Base-by-base conservation (phyloP, 1,139 yeast species). In the Arxiozyma telluris region DNA sequence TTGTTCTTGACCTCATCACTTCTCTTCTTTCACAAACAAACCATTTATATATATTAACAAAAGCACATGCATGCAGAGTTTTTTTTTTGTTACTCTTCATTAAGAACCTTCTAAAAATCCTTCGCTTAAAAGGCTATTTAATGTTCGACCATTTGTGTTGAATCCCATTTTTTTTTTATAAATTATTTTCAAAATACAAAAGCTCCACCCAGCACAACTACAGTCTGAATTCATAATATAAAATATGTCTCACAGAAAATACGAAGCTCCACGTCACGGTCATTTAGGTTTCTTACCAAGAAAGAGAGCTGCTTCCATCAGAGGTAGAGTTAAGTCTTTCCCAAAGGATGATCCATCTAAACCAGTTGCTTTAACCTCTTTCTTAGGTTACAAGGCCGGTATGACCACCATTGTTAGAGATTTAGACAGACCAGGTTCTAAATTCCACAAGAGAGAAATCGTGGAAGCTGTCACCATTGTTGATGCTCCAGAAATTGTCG, bases 231-330 rank as follows among this genome's bases (percentile, higher is more conserved):
- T 34, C 39, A 57, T 66, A 62, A 25, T 48, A 48, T 27, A 41
- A 48, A 48, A 48, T 30, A 93, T 93, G 98, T 93, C 98, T 78
- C 98, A 93, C 93, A 88, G 98, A 87, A 93, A 93, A 85, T 93
- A 75, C 94, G 98, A 93, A 88, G 96, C 95, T 72, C 98, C 99
- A 82, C 90, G 99, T 84, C 98, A 93, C 90, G 99, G 98, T 80
- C 93, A 96, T 78, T 83, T 93, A 77, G 98, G 98, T 75, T 93
- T 90, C 96, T 79, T 84, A 67, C 98, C 98, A 86, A 88, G 96
- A 85, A 91, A 91, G 96, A 90, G 98, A 84, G 94, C 98, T 74
- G 84, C 96, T 78, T 83, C 87, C 77, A 94, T 89, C 82, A 88
- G 96, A 84, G 98, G 97, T 79, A 90, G 88, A 82, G 95, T 91